These are phyloP conservation scores for Vararia minispora DNA, from an alignment of 768 basidiomycete species.

Conservation along the genomic window DNA sequence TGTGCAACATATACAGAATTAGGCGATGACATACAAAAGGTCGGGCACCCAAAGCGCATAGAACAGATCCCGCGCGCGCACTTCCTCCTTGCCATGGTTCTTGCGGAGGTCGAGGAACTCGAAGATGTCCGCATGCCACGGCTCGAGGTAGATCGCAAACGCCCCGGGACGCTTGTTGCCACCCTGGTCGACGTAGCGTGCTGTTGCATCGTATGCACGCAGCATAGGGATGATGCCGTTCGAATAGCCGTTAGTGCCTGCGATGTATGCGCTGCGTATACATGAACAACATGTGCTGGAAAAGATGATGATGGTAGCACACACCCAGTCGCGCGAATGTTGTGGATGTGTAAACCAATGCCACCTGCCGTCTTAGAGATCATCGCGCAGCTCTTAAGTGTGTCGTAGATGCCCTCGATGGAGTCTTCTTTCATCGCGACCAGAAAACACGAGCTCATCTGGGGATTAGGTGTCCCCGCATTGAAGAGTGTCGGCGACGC, in stretches of 20 bases:
- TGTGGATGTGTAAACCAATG: slow-evolving; percentile 92
- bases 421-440: slow-evolving; percentile 98
- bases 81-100: slow-evolving; percentile 98
- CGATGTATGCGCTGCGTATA: slow-evolving; percentile 77
- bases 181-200: slow-evolving; percentile 97
- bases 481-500: slow-evolving; percentile 98
- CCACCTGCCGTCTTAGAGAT: slow-evolving; percentile 99
- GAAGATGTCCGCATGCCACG: slow-evolving; percentile 97
- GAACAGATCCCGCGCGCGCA: slow-evolving; percentile 92
- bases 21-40: slow-evolving; percentile 59
- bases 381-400: slow-evolving; percentile 95
- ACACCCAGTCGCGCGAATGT: slow-evolving; percentile 90
- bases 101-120: slow-evolving; percentile 96
- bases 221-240: slow-evolving; percentile 99
- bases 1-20: neutral
- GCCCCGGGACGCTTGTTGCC: slow-evolving; percentile 99
- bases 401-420: slow-evolving; percentile 98
- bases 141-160: slow-evolving; percentile 96
- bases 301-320: slow-evolving; percentile 15
- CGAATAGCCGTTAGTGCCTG: slow-evolving; percentile 97
- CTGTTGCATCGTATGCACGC: slow-evolving; percentile 94
- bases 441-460: slow-evolving; percentile 94
- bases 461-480: slow-evolving; percentile 92
- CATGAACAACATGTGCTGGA: slow-evolving; percentile 2
- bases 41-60: slow-evolving; percentile 98